phyloP scores from a whole-genome alignment of 2,329 filamentous ascomycete species.

The Claviceps purpurea region DNA sequence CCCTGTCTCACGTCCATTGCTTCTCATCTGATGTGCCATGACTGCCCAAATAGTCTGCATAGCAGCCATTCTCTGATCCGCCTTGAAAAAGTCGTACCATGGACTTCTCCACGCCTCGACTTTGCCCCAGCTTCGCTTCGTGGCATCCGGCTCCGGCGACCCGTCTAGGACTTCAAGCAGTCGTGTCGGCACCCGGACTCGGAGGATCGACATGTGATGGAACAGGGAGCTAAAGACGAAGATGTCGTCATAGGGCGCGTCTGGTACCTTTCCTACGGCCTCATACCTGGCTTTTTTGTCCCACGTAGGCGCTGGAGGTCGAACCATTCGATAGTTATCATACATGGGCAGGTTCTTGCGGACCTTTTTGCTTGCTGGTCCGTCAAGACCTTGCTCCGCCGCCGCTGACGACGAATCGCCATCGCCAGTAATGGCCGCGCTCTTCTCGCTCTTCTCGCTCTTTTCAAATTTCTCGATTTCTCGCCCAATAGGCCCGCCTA shows the following conservation, averaged over 20 bases:
- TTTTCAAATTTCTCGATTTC: constrained; percentile 31
- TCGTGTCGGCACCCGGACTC: constrained; percentile 42
- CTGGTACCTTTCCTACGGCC: constrained; percentile 38
- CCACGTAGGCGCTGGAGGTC: constrained; percentile 44
- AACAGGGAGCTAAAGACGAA: constrained; percentile 49
- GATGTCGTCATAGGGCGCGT: constrained; percentile 42
- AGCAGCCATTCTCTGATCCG: constrained; percentile 40
- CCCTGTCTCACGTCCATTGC: constrained; percentile 8
- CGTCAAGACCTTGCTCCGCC: constrained; percentile 13
- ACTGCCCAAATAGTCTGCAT: constrained; percentile 45
- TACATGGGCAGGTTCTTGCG: constrained; percentile 45
- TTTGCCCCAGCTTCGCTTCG: constrained; percentile 33
- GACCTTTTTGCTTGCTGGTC: constrained; percentile 29
- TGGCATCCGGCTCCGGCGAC: constrained; percentile 19
- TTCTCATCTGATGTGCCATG: constrained; percentile 47
- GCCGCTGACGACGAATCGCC: constrained; percentile 24
- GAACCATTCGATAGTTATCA: constrained; percentile 50
- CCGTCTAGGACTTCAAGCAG: constrained; percentile 42
- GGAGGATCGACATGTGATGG: constrained; percentile 45
- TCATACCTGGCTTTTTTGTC: constrained; percentile 45
- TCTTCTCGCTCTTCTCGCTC: constrained; percentile 23
- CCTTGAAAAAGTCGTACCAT: constrained; percentile 48
- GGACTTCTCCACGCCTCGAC: constrained; percentile 42
- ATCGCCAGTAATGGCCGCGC: constrained; percentile 30
- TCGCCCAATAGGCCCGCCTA: constrained; percentile 48